Conservation (phyloP, 768 basidiomycete species). For the Tylopilus felleus region DNA sequence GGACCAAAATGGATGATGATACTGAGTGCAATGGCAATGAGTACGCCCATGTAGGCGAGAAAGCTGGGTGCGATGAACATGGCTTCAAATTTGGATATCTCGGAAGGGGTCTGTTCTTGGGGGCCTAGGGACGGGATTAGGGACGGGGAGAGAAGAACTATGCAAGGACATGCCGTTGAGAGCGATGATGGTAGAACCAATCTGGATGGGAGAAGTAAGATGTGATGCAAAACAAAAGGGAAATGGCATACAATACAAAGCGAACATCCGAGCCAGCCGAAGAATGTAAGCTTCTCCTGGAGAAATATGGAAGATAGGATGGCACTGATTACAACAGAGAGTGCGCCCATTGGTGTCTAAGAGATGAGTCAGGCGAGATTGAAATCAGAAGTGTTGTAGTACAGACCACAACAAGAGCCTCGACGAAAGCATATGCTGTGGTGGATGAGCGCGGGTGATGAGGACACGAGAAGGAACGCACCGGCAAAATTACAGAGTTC, state of each 20-base stretch:
- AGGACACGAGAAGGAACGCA: conserved; percentile 35
- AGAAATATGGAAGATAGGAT: conserved; percentile 92
- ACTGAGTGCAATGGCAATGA: conserved; percentile 61
- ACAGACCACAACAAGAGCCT: conserved; percentile 87
- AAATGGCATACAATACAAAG: conserved; percentile 74
- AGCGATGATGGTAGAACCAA: conserved; percentile 87
- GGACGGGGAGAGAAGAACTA: not conserved
- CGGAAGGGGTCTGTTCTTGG: conserved; percentile 61
- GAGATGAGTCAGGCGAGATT: conserved; percentile 2
- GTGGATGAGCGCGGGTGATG: conserved; percentile 9
- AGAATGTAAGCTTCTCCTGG: conserved; percentile 88
- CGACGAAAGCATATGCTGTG: conserved; percentile 81
- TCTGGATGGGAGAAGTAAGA: conserved; percentile 34
- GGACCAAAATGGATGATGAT: conserved; percentile 84
- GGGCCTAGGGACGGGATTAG: conserved; percentile 46
- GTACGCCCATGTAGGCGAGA: conserved; percentile 60
- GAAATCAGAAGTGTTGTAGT: not conserved
- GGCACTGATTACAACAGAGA: conserved; percentile 94
- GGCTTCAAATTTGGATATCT: conserved; percentile 68
- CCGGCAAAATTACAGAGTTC: conserved; percentile 85
- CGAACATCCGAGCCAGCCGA: conserved; percentile 93
- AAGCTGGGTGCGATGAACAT: conserved; percentile 86
- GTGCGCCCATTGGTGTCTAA: conserved; percentile 90
- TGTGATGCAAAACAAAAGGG: not conserved
- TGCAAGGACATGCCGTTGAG: conserved; percentile 61